Evolutionary conservation across 2,329 filamentous ascomycete genomes (phyloP).

Genomic region (Neobulgaria alba): DNA sequence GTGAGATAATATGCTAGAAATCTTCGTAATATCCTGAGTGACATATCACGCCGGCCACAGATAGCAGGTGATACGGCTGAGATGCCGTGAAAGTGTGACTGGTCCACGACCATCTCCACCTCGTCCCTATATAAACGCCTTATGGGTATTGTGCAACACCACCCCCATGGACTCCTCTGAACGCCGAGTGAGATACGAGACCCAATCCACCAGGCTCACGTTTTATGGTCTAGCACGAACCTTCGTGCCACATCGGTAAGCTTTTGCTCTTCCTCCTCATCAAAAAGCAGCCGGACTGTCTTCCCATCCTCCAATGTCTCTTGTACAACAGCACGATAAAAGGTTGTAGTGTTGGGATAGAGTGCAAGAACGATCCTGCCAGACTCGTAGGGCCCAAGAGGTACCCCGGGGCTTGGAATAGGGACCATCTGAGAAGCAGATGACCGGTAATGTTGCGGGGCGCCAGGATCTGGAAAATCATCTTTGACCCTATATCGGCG

Average conservation of each 20-base stretch:
- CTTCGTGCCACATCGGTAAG: conserved; percentile 66
- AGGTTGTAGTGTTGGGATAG: conserved; percentile 78
- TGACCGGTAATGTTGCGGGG: conserved; percentile 49
- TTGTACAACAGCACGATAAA: conserved; percentile 77
- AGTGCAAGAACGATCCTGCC: conserved; percentile 68
- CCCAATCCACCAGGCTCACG: conserved; percentile 8
- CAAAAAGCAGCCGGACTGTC: conserved; percentile 63
- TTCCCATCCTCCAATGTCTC: conserved; percentile 44
- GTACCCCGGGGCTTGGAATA: conserved; percentile 54
- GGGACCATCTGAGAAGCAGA: conserved; percentile 69
- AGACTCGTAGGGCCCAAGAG: conserved; percentile 51
- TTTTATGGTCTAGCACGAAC: conserved; percentile 63
- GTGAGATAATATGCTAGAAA: too few species aligned
- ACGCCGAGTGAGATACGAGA: too few species aligned
- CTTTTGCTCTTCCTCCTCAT: conserved; percentile 68
- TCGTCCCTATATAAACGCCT: too few species aligned
- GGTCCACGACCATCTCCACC: too few species aligned
- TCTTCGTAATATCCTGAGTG: too few species aligned
- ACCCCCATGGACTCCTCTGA: too few species aligned
- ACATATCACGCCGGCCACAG: too few species aligned
- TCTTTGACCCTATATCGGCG: conserved; percentile 74
- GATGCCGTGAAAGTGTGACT: too few species aligned
- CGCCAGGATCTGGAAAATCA: conserved; percentile 62
- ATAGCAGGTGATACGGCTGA: too few species aligned
- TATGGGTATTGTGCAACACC: too few species aligned